Conservation (phyloP, 1,284 basidiomycete genomes). For the Sphaerobolus stellatus region DNA sequence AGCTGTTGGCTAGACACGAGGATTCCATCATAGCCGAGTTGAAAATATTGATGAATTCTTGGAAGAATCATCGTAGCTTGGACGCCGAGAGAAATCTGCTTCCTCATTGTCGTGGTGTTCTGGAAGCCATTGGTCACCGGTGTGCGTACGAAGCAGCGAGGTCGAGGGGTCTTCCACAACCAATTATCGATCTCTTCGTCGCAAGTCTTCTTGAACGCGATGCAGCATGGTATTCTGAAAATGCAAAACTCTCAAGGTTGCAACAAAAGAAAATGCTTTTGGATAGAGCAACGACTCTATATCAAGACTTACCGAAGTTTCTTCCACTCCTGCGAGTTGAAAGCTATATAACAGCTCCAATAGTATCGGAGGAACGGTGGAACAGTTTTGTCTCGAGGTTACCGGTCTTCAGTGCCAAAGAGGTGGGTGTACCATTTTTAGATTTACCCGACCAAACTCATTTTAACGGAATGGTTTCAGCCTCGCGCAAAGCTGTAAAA, state of each 20-base stretch:
- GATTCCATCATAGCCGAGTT: conserved; percentile 17
- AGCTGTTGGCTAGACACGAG: conserved; percentile 45
- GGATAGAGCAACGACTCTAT: background rate
- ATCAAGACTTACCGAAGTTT: background rate
- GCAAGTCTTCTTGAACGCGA: conserved; percentile 48
- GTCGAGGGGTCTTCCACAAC: conserved; percentile 35
- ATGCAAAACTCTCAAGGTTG: conserved; percentile 41
- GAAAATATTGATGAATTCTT: conserved; percentile 6
- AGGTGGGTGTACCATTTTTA: too few species aligned
- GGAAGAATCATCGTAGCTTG: conserved; percentile 44
- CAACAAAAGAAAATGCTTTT: conserved; percentile 37
- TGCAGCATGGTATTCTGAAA: conserved; percentile 53
- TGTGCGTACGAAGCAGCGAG: conserved; percentile 46
- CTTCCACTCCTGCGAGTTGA: background rate
- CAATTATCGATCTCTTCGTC: conserved; percentile 53
- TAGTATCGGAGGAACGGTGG: background rate
- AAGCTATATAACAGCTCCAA: background rate
- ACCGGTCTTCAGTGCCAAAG: too few species aligned
- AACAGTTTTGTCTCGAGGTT: background rate
- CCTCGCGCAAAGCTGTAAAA: too few species aligned
- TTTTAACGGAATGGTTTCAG: too few species aligned
- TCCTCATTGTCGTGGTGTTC: conserved; percentile 22
- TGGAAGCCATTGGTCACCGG: conserved; percentile 32
- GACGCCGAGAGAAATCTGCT: conserved; percentile 27
- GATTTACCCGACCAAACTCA: too few species aligned